Evolutionary conservation across 1,284 basidiomycete genomes (phyloP).

Genomic region (Trichosporon inkin): DNA sequence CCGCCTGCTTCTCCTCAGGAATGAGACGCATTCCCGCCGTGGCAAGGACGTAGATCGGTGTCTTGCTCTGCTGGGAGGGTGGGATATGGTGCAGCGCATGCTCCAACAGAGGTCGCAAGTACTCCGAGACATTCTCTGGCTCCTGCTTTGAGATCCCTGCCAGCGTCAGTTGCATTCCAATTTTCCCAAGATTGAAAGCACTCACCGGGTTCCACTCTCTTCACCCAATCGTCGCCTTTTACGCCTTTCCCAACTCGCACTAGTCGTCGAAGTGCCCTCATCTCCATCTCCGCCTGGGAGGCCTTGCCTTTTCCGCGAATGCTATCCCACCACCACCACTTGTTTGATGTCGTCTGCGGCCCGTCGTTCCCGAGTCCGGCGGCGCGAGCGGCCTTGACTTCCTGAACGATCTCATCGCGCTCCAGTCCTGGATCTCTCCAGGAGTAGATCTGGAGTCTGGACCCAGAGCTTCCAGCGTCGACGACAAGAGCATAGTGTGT

Average conservation of each 20-base stretch:
- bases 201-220: slow-evolving; percentile 89
- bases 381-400: slow-evolving; percentile 83
- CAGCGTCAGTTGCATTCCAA: neutral
- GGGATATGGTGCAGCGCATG: slow-evolving; percentile 83
- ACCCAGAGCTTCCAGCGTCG: slow-evolving; percentile 96
- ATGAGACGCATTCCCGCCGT: slow-evolving; percentile 97
- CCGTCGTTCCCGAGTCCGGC: neutral
- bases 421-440: slow-evolving; percentile 77
- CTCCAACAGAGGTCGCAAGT: slow-evolving; percentile 75
- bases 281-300: slow-evolving; percentile 40
- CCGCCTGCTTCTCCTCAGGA: slow-evolving; percentile 62
- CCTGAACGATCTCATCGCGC: slow-evolving; percentile 52
- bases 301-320: slow-evolving; percentile 40
- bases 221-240: slow-evolving; percentile 76
- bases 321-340: slow-evolving; percentile 41
- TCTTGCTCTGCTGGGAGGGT: slow-evolving; percentile 71
- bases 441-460: slow-evolving; percentile 92
- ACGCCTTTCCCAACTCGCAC: slow-evolving; percentile 91
- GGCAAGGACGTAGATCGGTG: slow-evolving; percentile 89
- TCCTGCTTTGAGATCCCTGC: slow-evolving; percentile 79
- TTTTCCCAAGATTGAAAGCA: too few species aligned
- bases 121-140: slow-evolving; percentile 64
- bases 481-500: slow-evolving; percentile 92
- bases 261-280: slow-evolving; percentile 53
- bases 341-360: neutral